Evolutionary conservation across 2,329 filamentous ascomycete species (phyloP).

Genomic region (Xylaria sp.): DNA sequence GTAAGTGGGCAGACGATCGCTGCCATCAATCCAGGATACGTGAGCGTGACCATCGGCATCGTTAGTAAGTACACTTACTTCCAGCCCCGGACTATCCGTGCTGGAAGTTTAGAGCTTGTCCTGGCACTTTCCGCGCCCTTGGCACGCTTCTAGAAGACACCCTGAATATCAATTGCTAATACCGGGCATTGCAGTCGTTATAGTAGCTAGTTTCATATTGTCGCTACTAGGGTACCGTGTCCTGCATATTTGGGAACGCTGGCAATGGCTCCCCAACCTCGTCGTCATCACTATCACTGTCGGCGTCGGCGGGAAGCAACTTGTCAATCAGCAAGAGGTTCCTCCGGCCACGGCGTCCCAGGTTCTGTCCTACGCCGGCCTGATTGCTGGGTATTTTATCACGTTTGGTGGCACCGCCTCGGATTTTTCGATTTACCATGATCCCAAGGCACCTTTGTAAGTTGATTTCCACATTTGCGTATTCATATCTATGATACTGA

Average conservation of each 20-base stretch:
- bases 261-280: conserved; percentile 67
- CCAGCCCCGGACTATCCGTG: no score
- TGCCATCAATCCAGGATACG: conserved; percentile 56
- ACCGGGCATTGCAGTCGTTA: conserved; percentile 53
- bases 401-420: conserved; percentile 66
- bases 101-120: no score
- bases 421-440: conserved; percentile 69
- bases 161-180: background rate
- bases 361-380: conserved; percentile 58
- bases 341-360: conserved; percentile 39
- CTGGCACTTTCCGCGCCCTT: background rate
- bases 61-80: conserved; percentile 49
- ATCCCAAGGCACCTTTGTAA: conserved; percentile 48
- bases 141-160: background rate
- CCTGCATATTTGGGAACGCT: conserved; percentile 66
- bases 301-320: conserved; percentile 63
- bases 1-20: conserved; percentile 66
- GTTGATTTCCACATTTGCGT: background rate
- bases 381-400: conserved; percentile 65
- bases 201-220: conserved; percentile 62
- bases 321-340: conserved; percentile 46
- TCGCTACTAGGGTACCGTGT: conserved; percentile 66
- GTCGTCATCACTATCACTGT: conserved; percentile 63
- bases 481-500: conserved; percentile 1
- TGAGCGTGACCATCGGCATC: conserved; percentile 67